Base-by-base conservation (phyloP, 139 green algal species). In the Chlorella sp. region DNA sequence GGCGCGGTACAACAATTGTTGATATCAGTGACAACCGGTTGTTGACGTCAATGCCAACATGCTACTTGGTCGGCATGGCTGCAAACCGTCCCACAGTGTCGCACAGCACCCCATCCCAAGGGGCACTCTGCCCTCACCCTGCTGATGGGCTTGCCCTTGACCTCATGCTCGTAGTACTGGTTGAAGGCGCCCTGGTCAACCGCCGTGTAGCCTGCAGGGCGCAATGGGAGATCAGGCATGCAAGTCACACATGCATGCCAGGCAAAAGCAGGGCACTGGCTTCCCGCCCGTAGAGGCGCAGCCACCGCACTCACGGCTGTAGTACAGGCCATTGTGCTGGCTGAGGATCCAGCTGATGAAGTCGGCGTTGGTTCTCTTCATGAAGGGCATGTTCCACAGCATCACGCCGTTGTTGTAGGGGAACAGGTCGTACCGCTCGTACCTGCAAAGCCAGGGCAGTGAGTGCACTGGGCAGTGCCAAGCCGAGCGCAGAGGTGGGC, bases 361-460 rank as follows among this genome's bases (percentile, higher is more conserved):
- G 5, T 51, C 41, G 28, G 40, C 65, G 24, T 83, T 83, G 2
- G 77, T 83, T 64, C 62, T 83, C 0, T 64, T 64, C 60, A 83
- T 48, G 77, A 62, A 83, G 22, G 77, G 77, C 77, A 83, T 83
- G 77, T 83, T 83, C 77, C 65, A 73, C 28, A 83, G 77, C 77
- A 83, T 83, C 5, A 83, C 65, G 28, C 77, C 77, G 24, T 65
- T 64, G 26, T 83, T 83, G 77, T 83, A 83, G 41, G 77, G 77
- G 58, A 83, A 83, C 28, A 48, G 44, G 30, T 83, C 77, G 11
- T 73, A 32, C 5, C 67, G 46, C 58, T 83, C 77, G 62, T 60
- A 83, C 26, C 77, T 83, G 77, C 40, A 60, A 8, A 28, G 2
- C 4, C 34, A 73, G 20, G 1, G 34, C 65, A 73, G 65, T 72